Evolutionary conservation across 1,284 basidiomycete species (phyloP), one percentile per base, ranked within the genome.

Genomic region (Cryptococcus sp.): DNA sequence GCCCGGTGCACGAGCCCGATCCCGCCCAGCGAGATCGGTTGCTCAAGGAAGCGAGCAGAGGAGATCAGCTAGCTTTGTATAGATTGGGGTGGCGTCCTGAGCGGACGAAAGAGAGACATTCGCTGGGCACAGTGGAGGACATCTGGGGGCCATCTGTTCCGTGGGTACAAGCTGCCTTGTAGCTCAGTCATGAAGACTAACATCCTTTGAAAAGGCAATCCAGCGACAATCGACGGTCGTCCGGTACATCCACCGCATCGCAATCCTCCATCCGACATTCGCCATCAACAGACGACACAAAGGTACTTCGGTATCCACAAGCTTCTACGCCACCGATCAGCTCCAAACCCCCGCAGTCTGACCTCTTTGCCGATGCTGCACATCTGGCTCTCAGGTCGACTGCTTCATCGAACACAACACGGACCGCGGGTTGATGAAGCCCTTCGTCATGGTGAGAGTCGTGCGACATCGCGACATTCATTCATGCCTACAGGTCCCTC

Each of bases 11-110:
- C 11, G 49, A 50, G 22, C 30, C 49, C 22, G 35, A 45, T 23
- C n/a, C n/a, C 15, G 30, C 30, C 30, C n/a, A 38, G 25, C 17
- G 49, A 50, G n/a, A 50, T 23, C 35, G 49, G 7, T 41, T 59
- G 48, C n/a, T 51, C 15, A 13, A 45, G 20, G 63, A 54, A 1
- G 58, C 60, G 15, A 17, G 11, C 16, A 50, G 17, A 10, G 63
- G 61, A 5, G 63, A 62, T 49, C 63, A 65, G 43, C 40, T 65
- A 27, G 63, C 63, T 22, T 47, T 55, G 49, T 49, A 60, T 43
- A 46, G 54, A 15, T 38, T 62, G 25, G 62, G 60, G 20, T 55
- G 56, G 48, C 22, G 47, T 4, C 40, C 53, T 15, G 47, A 54
- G 15, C 16, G 19, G 11, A 7, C 15, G 10, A 40, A 53, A 6